These are phyloP conservation scores for Chamaenerion angustifolium DNA, from an alignment of 345 rosid genomes.

Conservation along the genomic window DNA sequence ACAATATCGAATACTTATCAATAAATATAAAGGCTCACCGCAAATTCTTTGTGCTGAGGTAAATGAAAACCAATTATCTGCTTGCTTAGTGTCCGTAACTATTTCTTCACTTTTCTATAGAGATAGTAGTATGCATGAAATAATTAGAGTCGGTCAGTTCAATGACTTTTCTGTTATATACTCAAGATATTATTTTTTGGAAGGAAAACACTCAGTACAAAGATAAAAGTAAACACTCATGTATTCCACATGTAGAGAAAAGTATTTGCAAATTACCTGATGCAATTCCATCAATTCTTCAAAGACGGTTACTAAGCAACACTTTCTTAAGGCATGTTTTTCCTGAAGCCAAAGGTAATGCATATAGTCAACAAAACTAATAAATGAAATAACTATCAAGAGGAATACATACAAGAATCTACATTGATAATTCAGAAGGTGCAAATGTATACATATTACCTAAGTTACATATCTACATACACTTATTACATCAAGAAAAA, in stretches of 20 bases:
- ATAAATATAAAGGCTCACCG: constrained; percentile 30
- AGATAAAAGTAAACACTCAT: not conserved
- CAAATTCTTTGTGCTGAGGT: constrained; percentile 98
- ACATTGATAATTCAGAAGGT: no score
- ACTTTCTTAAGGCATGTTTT: constrained; percentile 95
- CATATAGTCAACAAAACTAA: no score
- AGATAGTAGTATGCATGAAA: not conserved
- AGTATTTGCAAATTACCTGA: constrained; percentile 39
- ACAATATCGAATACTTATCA: not conserved
- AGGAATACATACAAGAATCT: no score
- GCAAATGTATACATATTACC: no score
- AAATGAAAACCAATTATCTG: constrained; percentile 99
- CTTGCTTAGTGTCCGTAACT: constrained; percentile 92
- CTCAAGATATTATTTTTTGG: not conserved
- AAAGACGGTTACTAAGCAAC: constrained; percentile 92
- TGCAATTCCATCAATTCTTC: constrained; percentile 99
- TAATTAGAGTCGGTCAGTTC: not conserved
- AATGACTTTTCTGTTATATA: not conserved
- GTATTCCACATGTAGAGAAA: not conserved
- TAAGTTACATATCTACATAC: not conserved
- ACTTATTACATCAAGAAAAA: constrained; percentile 1
- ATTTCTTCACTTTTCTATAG: constrained; percentile 89
- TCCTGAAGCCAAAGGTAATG: constrained; percentile 30
- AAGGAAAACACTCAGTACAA: not conserved
- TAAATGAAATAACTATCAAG: no score